A percentile compares a stretch with the other conserved stretches of the same genome.
Evolutionary conservation across 805 yeast genomes (phyloP).

Genomic region (Metschnikowia lachancei): DNA sequence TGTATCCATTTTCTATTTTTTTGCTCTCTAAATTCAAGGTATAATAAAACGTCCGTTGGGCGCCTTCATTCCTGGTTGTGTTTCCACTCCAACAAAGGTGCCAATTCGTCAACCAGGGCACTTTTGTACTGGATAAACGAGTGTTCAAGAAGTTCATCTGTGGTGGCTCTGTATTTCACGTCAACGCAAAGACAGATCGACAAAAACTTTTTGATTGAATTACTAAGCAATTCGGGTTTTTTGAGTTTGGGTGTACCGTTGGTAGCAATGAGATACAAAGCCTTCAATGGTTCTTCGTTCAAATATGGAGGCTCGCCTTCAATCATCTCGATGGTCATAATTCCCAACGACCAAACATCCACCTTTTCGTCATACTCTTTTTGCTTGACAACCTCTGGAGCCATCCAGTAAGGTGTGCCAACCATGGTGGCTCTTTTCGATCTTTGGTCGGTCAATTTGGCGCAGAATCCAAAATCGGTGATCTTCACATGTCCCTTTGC

Average conservation of each 20-base stretch:
- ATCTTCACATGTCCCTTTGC: constrained; percentile 44
- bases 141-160: constrained; percentile 82
- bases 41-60: background rate
- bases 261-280: constrained; percentile 71
- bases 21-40: background rate
- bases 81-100: constrained; percentile 55
- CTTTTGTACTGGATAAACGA: constrained; percentile 61
- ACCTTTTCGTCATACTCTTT: constrained; percentile 80
- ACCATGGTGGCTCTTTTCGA: constrained; percentile 82
- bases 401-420: constrained; percentile 91
- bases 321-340: constrained; percentile 84
- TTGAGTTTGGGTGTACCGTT: constrained; percentile 79
- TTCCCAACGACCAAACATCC: constrained; percentile 80
- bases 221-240: constrained; percentile 64
- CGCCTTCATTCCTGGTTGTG: constrained; percentile 16
- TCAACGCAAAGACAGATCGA: constrained; percentile 93
- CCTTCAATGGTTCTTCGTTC: constrained; percentile 76
- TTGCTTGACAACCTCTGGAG: constrained; percentile 79
- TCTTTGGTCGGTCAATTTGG: constrained; percentile 70
- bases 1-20: too few species aligned
- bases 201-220: constrained; percentile 78
- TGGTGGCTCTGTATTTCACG: constrained; percentile 84
- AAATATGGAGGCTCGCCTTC: constrained; percentile 84
- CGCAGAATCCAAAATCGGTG: constrained; percentile 50
- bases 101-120: constrained; percentile 57